phyloP scores from a whole-genome alignment of 371 early-diverging fungal genomes.

The Mucor velutinosus region DNA sequence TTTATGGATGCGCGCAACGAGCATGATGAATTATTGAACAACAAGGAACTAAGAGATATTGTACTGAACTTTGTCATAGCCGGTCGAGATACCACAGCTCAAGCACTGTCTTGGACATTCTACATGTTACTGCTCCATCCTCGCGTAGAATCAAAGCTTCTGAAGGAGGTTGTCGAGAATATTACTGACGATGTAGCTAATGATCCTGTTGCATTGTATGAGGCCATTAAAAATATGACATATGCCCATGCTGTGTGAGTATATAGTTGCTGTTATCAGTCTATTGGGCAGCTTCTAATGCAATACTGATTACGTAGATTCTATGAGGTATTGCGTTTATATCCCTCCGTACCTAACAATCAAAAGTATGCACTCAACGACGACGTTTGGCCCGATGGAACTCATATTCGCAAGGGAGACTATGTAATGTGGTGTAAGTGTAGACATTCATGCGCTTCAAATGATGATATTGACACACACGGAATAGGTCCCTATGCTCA shows the following conservation, averaged over 20 bases:
- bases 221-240: slow-evolving; percentile 50
- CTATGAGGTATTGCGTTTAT: slow-evolving; percentile 68
- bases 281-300: not conserved
- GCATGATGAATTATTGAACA: slow-evolving; percentile 48
- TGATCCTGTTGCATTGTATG: slow-evolving; percentile 41
- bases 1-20: slow-evolving; percentile 62
- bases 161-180: slow-evolving; percentile 53
- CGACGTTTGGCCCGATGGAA: slow-evolving; percentile 72
- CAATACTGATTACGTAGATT: slow-evolving; percentile 3
- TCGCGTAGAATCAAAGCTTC: slow-evolving; percentile 51
- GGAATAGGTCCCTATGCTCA: slow-evolving; percentile 42
- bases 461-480: not conserved
- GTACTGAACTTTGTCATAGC: slow-evolving; percentile 74
- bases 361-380: slow-evolving; percentile 66
- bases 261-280: not conserved
- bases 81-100: slow-evolving; percentile 72
- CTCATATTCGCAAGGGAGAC: slow-evolving; percentile 57
- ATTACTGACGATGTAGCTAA: slow-evolving; percentile 31
- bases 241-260: slow-evolving; percentile 58
- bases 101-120: slow-evolving; percentile 74
- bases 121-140: slow-evolving; percentile 59
- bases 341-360: slow-evolving; percentile 73
- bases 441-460: not conserved
- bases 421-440: slow-evolving; percentile 45
- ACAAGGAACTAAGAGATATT: slow-evolving; percentile 63